Evolutionary conservation across 441 rosid species (phyloP), one percentile per base, ranked within the genome.

Genomic region (Arabidopsis lyrata): DNA sequence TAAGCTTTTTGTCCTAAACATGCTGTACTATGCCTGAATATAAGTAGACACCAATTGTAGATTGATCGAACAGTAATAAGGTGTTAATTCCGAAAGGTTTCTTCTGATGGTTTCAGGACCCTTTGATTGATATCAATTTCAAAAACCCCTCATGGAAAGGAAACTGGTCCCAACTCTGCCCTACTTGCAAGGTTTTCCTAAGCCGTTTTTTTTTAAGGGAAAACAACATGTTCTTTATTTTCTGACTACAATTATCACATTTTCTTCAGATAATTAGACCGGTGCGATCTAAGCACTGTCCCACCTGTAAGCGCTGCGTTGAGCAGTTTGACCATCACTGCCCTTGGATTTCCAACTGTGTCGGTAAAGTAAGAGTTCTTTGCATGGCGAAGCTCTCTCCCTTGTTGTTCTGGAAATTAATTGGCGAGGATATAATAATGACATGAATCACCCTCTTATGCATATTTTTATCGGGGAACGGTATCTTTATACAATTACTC

Each of bases 341-440:
- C 81, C 99, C 98, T 5, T 95, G 99, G 99, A 92, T 95, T 79
- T 90, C 98, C 63, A 95, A 95, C 72, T 95, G 99, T 76, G 99
- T 95, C 41, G 99, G 99, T 68, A 95, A 92, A 95, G 99, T 90
- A 70, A 84, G 52, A 50, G 7, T n/a, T n/a, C n/a, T n/a, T n/a
- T n/a, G n/a, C n/a, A n/a, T n/a, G n/a, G n/a, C n/a, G n/a, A n/a
- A n/a, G n/a, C n/a, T 38, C 61, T 39, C 44, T 56, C 22, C 18
- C 22, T 48, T 48, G 36, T 53, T 2, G 9, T 14, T 48, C 18
- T 36, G 59, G 20, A 15, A 36, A 36, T 35, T 11, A 20, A 31
- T 41, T 52, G 44, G 35, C 27, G 34, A 34, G 16, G 9, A 8
- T 31, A 5, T n/a, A 6, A 5, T n/a, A 6, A 18, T 50, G 56